These are phyloP conservation scores for Lunasporangiospora selenospora DNA, from an alignment of 192 early-diverging fungal species.

Conservation along the genomic window DNA sequence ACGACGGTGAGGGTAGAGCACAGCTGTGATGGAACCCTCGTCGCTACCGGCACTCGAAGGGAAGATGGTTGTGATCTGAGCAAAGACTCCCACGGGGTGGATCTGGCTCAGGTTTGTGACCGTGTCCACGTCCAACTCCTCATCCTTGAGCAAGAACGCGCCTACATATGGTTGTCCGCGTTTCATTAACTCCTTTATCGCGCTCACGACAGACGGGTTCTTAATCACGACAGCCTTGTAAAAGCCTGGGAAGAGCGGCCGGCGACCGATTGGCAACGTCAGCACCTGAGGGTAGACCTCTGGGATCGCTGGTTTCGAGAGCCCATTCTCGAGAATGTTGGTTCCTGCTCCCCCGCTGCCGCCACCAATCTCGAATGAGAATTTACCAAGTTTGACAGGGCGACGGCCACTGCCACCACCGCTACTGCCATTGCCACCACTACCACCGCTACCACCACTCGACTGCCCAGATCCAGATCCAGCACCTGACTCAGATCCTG, in stretches of 20 bases:
- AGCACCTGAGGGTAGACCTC: constrained; percentile 94
- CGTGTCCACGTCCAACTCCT: constrained; percentile 85
- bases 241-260: constrained; percentile 96
- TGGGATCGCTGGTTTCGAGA: constrained; percentile 83
- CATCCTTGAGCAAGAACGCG: constrained; percentile 93
- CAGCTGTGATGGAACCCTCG: constrained; percentile 86
- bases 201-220: constrained; percentile 89
- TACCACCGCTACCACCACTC: constrained; percentile 13
- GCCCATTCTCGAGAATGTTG: constrained; percentile 67
- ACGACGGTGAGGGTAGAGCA: constrained; percentile 94
- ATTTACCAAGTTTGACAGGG: constrained; percentile 23
- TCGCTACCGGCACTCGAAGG: constrained; percentile 76
- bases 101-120: constrained; percentile 81
- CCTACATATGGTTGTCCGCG: constrained; percentile 97
- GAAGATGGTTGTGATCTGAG: constrained; percentile 95
- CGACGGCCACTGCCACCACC: too few relatives aligned
- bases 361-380: constrained; percentile 37
- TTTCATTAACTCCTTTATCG: constrained; percentile 91
- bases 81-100: constrained; percentile 93
- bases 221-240: constrained; percentile 99
- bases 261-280: constrained; percentile 89
- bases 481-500: constrained; percentile 4
- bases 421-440: constrained; percentile 14
- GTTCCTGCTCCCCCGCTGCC: constrained; percentile 45
- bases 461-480: constrained; percentile 23